Evolutionary conservation across 1,284 basidiomycete species (phyloP).

Genomic region (Sanghuangporus sanghuang): DNA sequence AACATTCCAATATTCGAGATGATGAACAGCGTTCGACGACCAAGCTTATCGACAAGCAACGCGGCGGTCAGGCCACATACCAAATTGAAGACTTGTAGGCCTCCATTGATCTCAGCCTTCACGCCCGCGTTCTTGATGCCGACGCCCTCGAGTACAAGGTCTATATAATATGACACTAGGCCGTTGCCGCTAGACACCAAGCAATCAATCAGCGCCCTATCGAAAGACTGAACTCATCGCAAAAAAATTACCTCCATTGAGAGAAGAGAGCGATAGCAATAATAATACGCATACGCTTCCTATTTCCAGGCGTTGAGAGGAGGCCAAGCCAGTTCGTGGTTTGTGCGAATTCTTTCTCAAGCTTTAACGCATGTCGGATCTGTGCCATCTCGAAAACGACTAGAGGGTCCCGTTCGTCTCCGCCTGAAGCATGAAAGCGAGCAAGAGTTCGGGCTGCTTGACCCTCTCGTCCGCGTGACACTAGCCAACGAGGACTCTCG

Average conservation of each 20-base stretch:
- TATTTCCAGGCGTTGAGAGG: conserved; percentile 55
- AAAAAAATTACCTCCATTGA: conserved; percentile 41
- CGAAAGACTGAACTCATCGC: neutral
- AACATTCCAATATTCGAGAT: conserved; percentile 62
- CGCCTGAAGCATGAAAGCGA: conserved; percentile 71
- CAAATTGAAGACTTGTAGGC: conserved; percentile 72
- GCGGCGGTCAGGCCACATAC: conserved; percentile 55
- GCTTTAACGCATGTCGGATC: conserved; percentile 55
- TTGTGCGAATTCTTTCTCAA: conserved; percentile 47
- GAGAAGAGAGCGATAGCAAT: conserved; percentile 67
- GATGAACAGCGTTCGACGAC: conserved; percentile 62
- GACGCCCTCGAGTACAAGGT: conserved; percentile 63
- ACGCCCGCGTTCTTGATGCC: conserved; percentile 30
- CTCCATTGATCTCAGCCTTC: conserved; percentile 30
- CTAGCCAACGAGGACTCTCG: conserved; percentile 68
- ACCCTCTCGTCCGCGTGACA: conserved; percentile 57
- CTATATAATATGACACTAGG: conserved; percentile 73
- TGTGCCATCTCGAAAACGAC: conserved; percentile 57
- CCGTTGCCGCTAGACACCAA: neutral
- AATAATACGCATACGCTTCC: conserved; percentile 64
- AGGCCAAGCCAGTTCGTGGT: conserved; percentile 57
- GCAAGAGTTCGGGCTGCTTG: conserved; percentile 60
- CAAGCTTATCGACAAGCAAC: conserved; percentile 51
- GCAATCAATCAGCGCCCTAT: neutral
- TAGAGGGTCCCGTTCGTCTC: conserved; percentile 49